Base-by-base conservation (phyloP, 2,329 filamentous ascomycete species). In the Phialophora verrucosa region DNA sequence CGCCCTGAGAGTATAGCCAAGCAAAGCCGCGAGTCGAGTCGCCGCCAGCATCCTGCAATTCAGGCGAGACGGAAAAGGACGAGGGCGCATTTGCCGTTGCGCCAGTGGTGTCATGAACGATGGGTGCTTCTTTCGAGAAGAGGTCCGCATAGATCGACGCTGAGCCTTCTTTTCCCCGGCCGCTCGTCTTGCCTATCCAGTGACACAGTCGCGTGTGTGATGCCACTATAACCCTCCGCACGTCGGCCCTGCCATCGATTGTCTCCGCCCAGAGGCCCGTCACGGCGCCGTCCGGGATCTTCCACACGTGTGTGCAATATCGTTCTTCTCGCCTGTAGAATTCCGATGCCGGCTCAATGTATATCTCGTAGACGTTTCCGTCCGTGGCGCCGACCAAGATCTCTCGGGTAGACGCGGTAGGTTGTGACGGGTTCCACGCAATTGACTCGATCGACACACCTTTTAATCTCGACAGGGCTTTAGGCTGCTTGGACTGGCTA, bases 321-420 rank as follows among this genome's bases (percentile, higher is more conserved):
- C 92, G 93, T 77, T 99, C 95, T 78, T 98, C 93, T 75, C 94
- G 91, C 72, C 92, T 87, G 79, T 97, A 98, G 79, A 97, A 97
- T 76, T 98, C 95, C 57, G 90, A 93, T 14, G 92, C 91, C 3
- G 93, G 93, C 78, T 99, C 95, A 75, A 99, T 94, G 74, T 92
- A 98, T 20, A 90, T 90, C 79, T 99, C 95, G 79, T 97, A 98
- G 35, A 99, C 87, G 77, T 92, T 95, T 29, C 95, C 95, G 79
- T 98, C 95, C n/a, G 91, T 88, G 10, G 93, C 90, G 38, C 95
- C 95, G 35, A 99, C 80, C 8, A 99, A 82, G 44, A 99, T 98
- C 82, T 99, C 95, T 64, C 95, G 86, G 2, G 95, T 99, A 1
- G 93, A 97, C 2, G 93, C 92, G 8, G 94, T 98, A 4, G 95